Evolutionary conservation across 23 red algal species (phyloP).

Genomic region (Agarophyton chilense): DNA sequence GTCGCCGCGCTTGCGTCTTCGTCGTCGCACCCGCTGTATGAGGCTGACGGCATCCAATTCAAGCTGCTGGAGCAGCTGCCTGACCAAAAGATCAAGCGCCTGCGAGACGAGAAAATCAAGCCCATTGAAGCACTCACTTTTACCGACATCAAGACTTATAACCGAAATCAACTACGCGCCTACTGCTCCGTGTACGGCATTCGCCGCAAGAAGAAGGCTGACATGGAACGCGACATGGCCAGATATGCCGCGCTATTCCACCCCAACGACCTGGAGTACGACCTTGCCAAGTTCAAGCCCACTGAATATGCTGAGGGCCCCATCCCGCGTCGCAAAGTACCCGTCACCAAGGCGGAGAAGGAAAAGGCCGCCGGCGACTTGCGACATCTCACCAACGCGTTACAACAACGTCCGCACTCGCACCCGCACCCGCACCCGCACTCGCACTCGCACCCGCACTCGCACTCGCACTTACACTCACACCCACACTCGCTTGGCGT

Average conservation of each 20-base stretch:
- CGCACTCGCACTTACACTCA: neutral
- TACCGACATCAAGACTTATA: constrained; percentile 86
- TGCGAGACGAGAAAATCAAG: constrained; percentile 70
- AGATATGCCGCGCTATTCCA: constrained; percentile 82
- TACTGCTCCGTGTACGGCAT: constrained; percentile 93
- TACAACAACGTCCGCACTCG: constrained; percentile 59
- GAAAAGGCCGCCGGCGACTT: constrained; percentile 54
- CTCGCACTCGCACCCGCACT: no score
- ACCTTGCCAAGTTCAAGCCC: constrained; percentile 75
- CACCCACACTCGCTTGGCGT: neutral
- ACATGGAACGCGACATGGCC: constrained; percentile 90
- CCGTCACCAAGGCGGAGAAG: constrained; percentile 74
- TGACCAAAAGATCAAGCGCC: constrained; percentile 62
- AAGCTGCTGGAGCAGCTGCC: constrained; percentile 66
- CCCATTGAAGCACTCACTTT: constrained; percentile 87
- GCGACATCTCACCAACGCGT: constrained; percentile 26
- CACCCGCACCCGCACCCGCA: neutral
- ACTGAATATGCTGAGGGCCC: constrained; percentile 74
- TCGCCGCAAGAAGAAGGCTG: constrained; percentile 80
- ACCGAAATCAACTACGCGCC: constrained; percentile 89
- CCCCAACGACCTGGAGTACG: constrained; percentile 74
- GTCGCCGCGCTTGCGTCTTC: constrained; percentile 19
- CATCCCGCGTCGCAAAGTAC: constrained; percentile 61
- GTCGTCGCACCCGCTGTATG: constrained; percentile 38
- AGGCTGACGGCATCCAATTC: constrained; percentile 74